Conservation (phyloP, 441 rosid genomes). For the Mallotus japonicus region DNA sequence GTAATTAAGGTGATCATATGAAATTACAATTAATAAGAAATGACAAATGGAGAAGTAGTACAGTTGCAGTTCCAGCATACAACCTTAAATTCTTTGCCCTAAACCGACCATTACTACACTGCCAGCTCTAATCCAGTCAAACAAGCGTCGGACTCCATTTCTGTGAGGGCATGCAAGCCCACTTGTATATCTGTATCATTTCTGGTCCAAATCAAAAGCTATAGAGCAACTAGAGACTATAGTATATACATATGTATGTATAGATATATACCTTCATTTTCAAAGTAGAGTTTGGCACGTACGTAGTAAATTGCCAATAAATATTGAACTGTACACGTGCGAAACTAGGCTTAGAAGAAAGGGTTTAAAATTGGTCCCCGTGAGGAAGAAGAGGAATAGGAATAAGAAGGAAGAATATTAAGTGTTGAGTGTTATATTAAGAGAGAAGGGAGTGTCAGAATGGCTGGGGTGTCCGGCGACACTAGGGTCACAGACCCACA, state of each 20-base stretch:
- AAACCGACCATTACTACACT: slow-evolving; percentile 11
- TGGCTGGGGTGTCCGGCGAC: slow-evolving; percentile 43
- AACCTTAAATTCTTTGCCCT: slow-evolving; percentile 12
- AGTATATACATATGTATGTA: too few relatives aligned
- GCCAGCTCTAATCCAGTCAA: slow-evolving; percentile 23
- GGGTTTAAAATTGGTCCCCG: slow-evolving; percentile 7
- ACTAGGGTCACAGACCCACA: slow-evolving; percentile 43
- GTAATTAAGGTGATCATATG: not conserved
- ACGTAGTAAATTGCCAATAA: not conserved
- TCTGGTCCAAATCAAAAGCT: not conserved
- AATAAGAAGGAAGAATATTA: not conserved
- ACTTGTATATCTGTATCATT: too few relatives aligned
- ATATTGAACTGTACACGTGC: slow-evolving; percentile 30
- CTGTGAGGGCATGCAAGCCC: not conserved
- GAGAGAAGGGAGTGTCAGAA: slow-evolving; percentile 33
- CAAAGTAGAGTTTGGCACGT: slow-evolving; percentile 4
- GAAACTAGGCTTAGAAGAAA: not conserved
- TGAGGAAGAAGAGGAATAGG: slow-evolving; percentile 14
- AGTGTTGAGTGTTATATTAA: not conserved
- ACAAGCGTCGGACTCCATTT: not conserved
- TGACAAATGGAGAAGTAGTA: slow-evolving; percentile 6
- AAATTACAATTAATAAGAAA: not conserved
- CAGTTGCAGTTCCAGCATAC: not conserved
- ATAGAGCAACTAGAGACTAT: too few relatives aligned
- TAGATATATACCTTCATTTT: too few relatives aligned